Conservation (phyloP, 129 eudicot genomes). For the Mikania micrantha region DNA sequence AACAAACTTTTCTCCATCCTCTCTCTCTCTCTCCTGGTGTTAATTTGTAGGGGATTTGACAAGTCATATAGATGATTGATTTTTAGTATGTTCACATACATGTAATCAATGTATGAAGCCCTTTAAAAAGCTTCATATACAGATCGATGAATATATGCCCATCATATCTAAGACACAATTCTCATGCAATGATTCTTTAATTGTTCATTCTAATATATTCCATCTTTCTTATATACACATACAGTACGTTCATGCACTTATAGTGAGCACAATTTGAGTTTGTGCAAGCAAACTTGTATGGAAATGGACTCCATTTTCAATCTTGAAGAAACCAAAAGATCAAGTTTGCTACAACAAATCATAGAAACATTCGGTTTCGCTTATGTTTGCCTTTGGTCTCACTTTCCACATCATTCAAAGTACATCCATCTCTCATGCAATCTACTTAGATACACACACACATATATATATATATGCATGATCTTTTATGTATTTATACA, state of each 20-base stretch:
- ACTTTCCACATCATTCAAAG: conserved; percentile 53
- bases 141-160: no score
- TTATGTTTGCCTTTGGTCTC: conserved; percentile 82
- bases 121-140: no score
- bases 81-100: no score
- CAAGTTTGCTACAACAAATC: conserved; percentile 41
- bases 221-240: background rate
- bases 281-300: background rate
- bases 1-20: background rate
- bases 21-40: background rate
- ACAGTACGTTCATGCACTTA: background rate
- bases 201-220: no score
- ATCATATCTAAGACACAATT: no score
- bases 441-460: no score
- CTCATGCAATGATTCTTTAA: no score
- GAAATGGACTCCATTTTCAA: conserved; percentile 69
- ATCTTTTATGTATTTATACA: no score
- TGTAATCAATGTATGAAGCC: no score
- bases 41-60: background rate
- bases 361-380: conserved; percentile 44
- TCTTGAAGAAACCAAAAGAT: conserved; percentile 47
- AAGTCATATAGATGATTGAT: background rate
- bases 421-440: conserved; percentile 15
- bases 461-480: background rate
- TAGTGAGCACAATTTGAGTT: background rate